A percentile compares a stretch with the other conserved stretches of the same genome.
These are phyloP conservation scores for Termitomyces sp. DNA, from an alignment of 768 basidiomycete species.

Conservation along the genomic window DNA sequence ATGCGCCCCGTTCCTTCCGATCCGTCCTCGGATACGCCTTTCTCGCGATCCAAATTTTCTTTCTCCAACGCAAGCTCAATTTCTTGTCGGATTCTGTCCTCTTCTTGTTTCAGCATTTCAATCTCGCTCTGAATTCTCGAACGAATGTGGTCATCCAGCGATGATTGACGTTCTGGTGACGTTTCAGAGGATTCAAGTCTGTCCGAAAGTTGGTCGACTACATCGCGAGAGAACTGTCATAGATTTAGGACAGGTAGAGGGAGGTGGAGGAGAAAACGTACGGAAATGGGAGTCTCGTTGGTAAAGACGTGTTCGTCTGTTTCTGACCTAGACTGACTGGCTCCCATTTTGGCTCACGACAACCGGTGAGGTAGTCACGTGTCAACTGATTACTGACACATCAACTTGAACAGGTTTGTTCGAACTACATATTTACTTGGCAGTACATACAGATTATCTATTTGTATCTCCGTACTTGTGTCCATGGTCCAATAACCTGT, in stretches of 20 bases:
- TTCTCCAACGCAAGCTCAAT: conserved; percentile 80
- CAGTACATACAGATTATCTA: no score
- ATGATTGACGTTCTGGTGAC: conserved; percentile 65
- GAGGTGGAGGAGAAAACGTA: conserved; percentile 21
- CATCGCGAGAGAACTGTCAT: conserved; percentile 74
- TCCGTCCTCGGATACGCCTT: conserved; percentile 42
- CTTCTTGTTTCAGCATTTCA: conserved; percentile 60
- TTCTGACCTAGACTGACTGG: conserved; percentile 60
- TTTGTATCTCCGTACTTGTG: conserved; percentile 21
- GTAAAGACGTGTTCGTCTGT: conserved; percentile 55
- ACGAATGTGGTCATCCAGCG: conserved; percentile 71
- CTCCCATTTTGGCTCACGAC: conserved; percentile 52
- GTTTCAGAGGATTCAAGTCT: conserved; percentile 54
- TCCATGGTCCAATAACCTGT: conserved; percentile 34
- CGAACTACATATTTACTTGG: no score
- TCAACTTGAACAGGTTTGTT: no score
- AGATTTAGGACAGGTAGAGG: background rate
- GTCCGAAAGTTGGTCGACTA: conserved; percentile 78
- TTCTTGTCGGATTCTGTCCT: conserved; percentile 63
- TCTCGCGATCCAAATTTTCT: conserved; percentile 83
- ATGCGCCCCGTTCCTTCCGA: conserved; percentile 38
- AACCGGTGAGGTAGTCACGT: background rate
- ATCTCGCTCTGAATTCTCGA: conserved; percentile 70
- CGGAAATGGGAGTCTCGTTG: conserved; percentile 52
- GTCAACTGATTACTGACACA: background rate